Evolutionary conservation across 495 filamentous ascomycete species (phyloP), one percentile per base, ranked within the genome.

Genomic region (Penicillium cinerascens): DNA sequence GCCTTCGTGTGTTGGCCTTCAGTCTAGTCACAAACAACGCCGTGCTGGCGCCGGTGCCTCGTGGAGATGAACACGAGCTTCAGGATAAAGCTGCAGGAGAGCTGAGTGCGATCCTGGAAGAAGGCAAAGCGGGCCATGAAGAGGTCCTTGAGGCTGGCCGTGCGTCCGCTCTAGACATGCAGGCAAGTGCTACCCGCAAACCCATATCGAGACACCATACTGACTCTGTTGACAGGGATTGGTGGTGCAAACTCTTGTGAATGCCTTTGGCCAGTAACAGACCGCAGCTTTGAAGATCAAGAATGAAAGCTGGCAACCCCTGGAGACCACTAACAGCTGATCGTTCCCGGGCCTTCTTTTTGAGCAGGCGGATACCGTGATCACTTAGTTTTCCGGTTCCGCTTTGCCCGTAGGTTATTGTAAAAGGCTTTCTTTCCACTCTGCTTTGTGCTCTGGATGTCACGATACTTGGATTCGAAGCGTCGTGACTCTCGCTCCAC

Each of bases 11-110:
- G n/a, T 63, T 89, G 38, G 87, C 86, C 27, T 78, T 89, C 55
- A 89, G 86, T 52, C 68, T 91, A 20, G 86, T 91, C n/a, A 91
- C 87, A 16, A 91, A 91, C 61, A 81, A 72, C 9, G 81, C 83
- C 2, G 84, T 91, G 8, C 64, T 88, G 33, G 80, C 85, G 42
- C 74, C 83, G 4, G 82, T 78, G 0, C 78, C 84, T 20, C 73
- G 80, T 29, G 87, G 87, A 10, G 81, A 89, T 60, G 74, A 79
- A 11, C n/a, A 64, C 25, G 40, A 65, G 16, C 52, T 82, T 25
- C 68, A 78, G 39, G 65, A 56, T 3, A 66, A 70, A 55, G 68
- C 57, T 42, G 69, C 61, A 37, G 61, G 66, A 27, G 80, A 85
- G 51, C 62, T 91, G 25, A 77, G 72, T 21, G 71, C 71, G 27